phyloP scores from a whole-genome alignment of 345 rosid species.

The Populus alba region DNA sequence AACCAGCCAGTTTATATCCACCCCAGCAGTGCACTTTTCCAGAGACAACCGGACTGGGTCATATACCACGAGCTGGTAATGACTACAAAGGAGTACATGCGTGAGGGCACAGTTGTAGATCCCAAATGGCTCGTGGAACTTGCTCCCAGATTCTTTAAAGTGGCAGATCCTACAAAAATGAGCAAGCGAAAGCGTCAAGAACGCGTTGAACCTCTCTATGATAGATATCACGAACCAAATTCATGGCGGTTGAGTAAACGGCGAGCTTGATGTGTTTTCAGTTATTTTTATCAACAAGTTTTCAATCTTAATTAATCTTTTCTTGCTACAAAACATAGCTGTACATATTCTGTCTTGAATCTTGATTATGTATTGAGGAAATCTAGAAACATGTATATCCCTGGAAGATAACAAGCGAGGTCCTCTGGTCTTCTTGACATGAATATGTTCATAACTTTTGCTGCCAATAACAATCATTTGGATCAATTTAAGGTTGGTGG shows the following conservation, averaged over 20 bases:
- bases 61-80: slow-evolving; percentile 89
- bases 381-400: background rate
- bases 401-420: background rate
- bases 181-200: slow-evolving; percentile 92
- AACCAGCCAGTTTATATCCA: slow-evolving; percentile 87
- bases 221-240: slow-evolving; percentile 85
- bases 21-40: slow-evolving; percentile 88
- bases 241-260: slow-evolving; percentile 87
- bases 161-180: slow-evolving; percentile 77
- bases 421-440: background rate
- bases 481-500: too few species aligned
- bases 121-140: slow-evolving; percentile 92
- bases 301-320: background rate
- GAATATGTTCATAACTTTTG: background rate
- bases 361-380: background rate
- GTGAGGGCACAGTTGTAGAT: slow-evolving; percentile 77
- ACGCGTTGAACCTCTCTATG: slow-evolving; percentile 80
- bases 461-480: background rate
- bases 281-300: background rate
- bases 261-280: slow-evolving; percentile 54
- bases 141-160: slow-evolving; percentile 89
- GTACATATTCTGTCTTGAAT: background rate
- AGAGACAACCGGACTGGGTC: slow-evolving; percentile 95
- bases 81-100: slow-evolving; percentile 93
- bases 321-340: background rate